Conservation (phyloP, 1,284 basidiomycete genomes). For the Quambalaria eucalypti region DNA sequence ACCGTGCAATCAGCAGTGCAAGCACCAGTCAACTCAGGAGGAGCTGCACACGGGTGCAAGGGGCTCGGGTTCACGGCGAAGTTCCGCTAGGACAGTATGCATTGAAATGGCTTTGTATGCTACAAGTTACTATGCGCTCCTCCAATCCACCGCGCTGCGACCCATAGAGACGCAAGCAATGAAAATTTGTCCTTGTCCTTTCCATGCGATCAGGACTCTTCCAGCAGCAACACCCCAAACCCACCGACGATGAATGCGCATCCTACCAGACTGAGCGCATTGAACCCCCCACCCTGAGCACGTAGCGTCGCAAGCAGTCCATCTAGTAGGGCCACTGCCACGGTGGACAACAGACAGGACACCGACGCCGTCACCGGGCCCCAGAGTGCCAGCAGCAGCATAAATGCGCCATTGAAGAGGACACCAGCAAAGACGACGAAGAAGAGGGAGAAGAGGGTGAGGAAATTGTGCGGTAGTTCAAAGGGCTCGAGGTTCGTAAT, state of each 20-base stretch:
- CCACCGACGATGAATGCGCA: background rate
- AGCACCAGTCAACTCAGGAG: too few species aligned
- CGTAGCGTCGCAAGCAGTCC: background rate
- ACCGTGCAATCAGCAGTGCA: too few species aligned
- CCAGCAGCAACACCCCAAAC: background rate
- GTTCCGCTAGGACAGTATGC: too few species aligned
- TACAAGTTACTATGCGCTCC: too few species aligned
- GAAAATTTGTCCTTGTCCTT: background rate
- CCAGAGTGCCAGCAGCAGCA: slow-evolving; percentile 41
- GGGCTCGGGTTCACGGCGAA: too few species aligned
- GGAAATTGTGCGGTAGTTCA: slow-evolving; percentile 27
- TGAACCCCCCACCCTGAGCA: background rate
- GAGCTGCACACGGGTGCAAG: too few species aligned
- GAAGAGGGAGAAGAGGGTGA: slow-evolving; percentile 16
- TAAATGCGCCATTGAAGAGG: slow-evolving; percentile 43
- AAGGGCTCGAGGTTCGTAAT: slow-evolving; percentile 29
- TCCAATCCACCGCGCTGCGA: too few species aligned
- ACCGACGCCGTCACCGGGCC: slow-evolving; percentile 43
- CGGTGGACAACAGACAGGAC: slow-evolving; percentile 40
- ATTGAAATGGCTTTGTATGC: too few species aligned
- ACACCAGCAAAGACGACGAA: slow-evolving; percentile 32
- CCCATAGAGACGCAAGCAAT: too few species aligned
- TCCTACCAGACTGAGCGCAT: background rate
- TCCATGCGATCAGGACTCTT: background rate
- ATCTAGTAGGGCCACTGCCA: slow-evolving; percentile 5